Evolutionary conservation across 2,329 filamentous ascomycete genomes (phyloP), one percentile per base, ranked within the genome.

Genomic region (Lanzia echinophila): DNA sequence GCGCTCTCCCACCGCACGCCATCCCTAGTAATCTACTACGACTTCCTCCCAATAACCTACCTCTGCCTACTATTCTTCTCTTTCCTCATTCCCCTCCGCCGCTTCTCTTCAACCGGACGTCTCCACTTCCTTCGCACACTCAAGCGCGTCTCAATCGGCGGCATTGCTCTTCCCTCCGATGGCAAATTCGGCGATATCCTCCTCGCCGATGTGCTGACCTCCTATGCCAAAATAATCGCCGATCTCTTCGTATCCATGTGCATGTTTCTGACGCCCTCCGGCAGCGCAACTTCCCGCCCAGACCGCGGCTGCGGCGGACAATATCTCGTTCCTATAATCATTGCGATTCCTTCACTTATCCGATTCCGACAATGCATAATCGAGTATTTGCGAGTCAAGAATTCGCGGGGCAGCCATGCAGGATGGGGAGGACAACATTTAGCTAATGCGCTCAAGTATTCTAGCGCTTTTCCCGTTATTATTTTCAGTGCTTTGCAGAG

Each of bases 151-250:
- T 82, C 82, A 62, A 74, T 96, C 42, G 94, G 94, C 22, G 91
- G 92, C 0, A 78, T 99, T 22, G 92, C 94, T 13, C 86, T 92
- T 70, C 76, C 88, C 1, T 82, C 88, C 62, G 88, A 96, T 70
- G 90, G 92, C 52, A 96, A 95, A 67, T 97, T 97, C 65, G 92
- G 90, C 53, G 94, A 99, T 68, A 87, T 97, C 50, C 73, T 99
- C 55, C 81, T 99, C 17, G 91, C 94, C 33, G 94, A 99, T 78
- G 92, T 90, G 53, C 73, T 97, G 63, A 99, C 94, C 41, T 95
- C 88, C 65, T 99, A 97, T 69, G 86, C 92, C 58, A 96, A 95
- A 70, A 87, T 96, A 31, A 77, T 95, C 28, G 92, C 86, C 22
- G 94, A 99, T 69, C 73, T 96, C 12, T 96, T 90, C 68, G 87